Evolutionary conservation across 768 basidiomycete genomes (phyloP).

Genomic region (Tremella mesenterica): DNA sequence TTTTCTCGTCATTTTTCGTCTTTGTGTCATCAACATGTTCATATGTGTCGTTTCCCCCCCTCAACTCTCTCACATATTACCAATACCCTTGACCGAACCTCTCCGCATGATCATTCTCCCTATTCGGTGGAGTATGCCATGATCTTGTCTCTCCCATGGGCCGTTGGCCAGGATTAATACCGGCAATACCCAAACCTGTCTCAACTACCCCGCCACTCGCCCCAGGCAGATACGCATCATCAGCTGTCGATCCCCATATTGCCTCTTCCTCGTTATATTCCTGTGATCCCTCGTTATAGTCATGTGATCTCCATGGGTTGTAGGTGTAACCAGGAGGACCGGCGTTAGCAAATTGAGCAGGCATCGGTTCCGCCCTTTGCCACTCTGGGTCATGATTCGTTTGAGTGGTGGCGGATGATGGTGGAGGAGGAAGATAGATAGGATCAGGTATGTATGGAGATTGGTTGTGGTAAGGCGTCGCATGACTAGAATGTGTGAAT

Average conservation of each 20-base stretch:
- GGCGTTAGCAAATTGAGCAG: constrained; percentile 31
- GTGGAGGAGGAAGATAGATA: background rate
- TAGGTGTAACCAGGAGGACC: constrained; percentile 37
- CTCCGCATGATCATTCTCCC: too few relatives aligned
- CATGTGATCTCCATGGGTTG: constrained; percentile 5
- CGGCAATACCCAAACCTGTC: too few relatives aligned
- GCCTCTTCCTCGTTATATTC: background rate
- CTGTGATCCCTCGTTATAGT: background rate
- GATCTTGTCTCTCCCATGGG: too few relatives aligned
- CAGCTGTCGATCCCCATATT: background rate
- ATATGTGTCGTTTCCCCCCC: too few relatives aligned
- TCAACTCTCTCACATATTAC: too few relatives aligned
- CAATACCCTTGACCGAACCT: too few relatives aligned
- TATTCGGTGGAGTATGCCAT: too few relatives aligned
- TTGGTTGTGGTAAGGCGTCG: background rate
- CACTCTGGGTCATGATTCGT: background rate
- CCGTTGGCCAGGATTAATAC: too few relatives aligned
- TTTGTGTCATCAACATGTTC: too few relatives aligned
- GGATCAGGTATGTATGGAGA: background rate
- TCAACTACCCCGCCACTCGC: too few relatives aligned
- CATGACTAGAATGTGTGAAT: background rate
- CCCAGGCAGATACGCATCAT: background rate
- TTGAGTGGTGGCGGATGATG: background rate
- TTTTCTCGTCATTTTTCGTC: too few relatives aligned
- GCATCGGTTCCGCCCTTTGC: background rate